These are phyloP conservation scores for Hyaloperonospora arabidopsidis DNA, from an alignment of 352 stramenopile species.

Conservation along the genomic window DNA sequence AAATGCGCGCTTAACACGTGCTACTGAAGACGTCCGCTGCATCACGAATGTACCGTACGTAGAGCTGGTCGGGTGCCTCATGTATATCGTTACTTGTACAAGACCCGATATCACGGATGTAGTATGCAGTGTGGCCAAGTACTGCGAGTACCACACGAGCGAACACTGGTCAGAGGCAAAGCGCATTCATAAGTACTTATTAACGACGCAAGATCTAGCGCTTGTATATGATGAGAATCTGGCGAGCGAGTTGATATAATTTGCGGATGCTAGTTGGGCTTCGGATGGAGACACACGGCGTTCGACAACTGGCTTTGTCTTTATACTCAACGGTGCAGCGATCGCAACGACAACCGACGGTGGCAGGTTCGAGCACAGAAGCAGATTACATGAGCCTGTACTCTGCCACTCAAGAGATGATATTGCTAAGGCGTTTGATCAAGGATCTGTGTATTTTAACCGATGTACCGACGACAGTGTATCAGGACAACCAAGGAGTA, in stretches of 20 bases:
- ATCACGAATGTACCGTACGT: background rate
- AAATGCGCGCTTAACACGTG: background rate
- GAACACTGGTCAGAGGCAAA: background rate
- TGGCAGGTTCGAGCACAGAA: background rate
- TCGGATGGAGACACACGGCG: too few relatives aligned
- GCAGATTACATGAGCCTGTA: background rate
- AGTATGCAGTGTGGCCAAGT: background rate
- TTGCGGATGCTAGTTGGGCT: too few relatives aligned
- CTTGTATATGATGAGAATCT: background rate
- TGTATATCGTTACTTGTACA: background rate
- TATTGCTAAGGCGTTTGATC: background rate
- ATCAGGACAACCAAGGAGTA: background rate
- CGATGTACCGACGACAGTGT: background rate
- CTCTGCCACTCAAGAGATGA: background rate
- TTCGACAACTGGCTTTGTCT: background rate
- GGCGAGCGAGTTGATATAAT: background rate
- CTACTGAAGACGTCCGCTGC: background rate
- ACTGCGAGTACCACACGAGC: background rate
- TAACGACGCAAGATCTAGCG: background rate
- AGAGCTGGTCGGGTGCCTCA: background rate
- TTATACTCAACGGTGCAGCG: background rate
- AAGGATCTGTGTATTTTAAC: background rate
- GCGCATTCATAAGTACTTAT: background rate
- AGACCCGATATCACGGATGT: background rate
- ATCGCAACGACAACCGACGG: background rate